Percentiles rank a stretch among this genome's conserved stretches.
Evolutionary conservation across 2,329 filamentous ascomycete genomes (phyloP).

Genomic region (Pezicula radicicola): DNA sequence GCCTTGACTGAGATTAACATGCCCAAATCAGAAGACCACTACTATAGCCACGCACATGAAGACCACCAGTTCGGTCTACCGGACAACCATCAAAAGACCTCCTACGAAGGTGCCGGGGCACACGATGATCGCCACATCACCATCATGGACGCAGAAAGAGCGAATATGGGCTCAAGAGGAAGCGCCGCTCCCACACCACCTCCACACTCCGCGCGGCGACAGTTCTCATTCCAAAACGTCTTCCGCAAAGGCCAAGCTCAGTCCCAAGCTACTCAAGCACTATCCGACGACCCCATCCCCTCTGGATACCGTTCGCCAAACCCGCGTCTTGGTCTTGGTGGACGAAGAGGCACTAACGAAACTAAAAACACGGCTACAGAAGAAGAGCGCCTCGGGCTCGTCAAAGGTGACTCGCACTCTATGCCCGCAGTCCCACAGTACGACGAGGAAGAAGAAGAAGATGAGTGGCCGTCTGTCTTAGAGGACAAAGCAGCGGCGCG

Average conservation of each 20-base stretch:
- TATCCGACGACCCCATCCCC: conserved; percentile 10
- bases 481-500: not conserved
- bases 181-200: conserved; percentile 52
- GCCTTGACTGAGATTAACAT: conserved; percentile 60
- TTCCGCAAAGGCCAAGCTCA: conserved; percentile 42
- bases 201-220: conserved; percentile 61
- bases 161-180: conserved; percentile 15
- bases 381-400: conserved; percentile 78
- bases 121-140: conserved; percentile 42
- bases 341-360: conserved; percentile 35
- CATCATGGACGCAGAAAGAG: conserved; percentile 33
- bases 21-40: conserved; percentile 42
- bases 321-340: conserved; percentile 31
- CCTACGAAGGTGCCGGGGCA: conserved; percentile 47
- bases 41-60: conserved; percentile 29
- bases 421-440: conserved; percentile 14
- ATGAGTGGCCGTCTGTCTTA: conserved; percentile 1
- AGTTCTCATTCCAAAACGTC: conserved; percentile 91
- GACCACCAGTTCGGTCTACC: conserved; percentile 49
- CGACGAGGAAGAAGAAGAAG: conserved; percentile 17
- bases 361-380: conserved; percentile 62
- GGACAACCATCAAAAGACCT: conserved; percentile 39
- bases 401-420: conserved; percentile 62
- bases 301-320: conserved; percentile 30
- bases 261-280: conserved; percentile 9